Evolutionary conservation across 2,329 filamentous ascomycete genomes (phyloP).

Genomic region (Blastomyces gilchristii): DNA sequence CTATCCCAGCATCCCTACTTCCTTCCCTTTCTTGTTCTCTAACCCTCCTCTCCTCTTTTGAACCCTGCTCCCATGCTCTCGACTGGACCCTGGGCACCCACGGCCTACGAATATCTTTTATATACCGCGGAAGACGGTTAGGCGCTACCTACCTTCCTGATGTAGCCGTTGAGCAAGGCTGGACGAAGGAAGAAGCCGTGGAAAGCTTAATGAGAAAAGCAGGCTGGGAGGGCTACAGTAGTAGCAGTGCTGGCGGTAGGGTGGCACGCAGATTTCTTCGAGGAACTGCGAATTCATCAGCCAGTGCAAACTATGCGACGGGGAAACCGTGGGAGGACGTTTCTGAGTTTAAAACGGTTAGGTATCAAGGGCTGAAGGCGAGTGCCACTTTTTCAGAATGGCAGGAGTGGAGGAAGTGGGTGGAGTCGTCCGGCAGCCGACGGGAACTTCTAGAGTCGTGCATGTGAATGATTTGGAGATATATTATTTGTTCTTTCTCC

Average conservation of each 20-base stretch:
- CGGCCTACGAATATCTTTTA: slow-evolving; percentile 77
- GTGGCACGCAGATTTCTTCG: slow-evolving; percentile 30
- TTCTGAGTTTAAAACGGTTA: slow-evolving; percentile 59
- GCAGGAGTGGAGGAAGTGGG: slow-evolving; percentile 70
- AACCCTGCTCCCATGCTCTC: slow-evolving; percentile 59
- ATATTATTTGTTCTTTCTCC: neutral
- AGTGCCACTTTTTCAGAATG: slow-evolving; percentile 62
- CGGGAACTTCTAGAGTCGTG: slow-evolving; percentile 8
- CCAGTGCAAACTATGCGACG: slow-evolving; percentile 9
- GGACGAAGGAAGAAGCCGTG: slow-evolving; percentile 86
- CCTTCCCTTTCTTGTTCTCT: slow-evolving; percentile 48
- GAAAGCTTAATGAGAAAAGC: slow-evolving; percentile 89
- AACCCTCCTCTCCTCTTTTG: slow-evolving; percentile 78
- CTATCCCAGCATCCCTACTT: slow-evolving; percentile 44
- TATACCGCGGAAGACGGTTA: slow-evolving; percentile 60
- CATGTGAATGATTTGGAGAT: neutral
- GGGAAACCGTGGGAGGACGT: slow-evolving; percentile 60
- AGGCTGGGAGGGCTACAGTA: slow-evolving; percentile 63
- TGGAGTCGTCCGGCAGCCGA: slow-evolving; percentile 21
- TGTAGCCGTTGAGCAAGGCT: slow-evolving; percentile 83
- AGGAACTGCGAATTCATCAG: slow-evolving; percentile 30
- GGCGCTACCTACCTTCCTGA: slow-evolving; percentile 88
- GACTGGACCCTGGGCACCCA: slow-evolving; percentile 84
- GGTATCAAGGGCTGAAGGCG: slow-evolving; percentile 78
- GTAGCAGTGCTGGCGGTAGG: slow-evolving; percentile 17